Evolutionary conservation across 805 yeast species (phyloP).

Genomic region (Saccharomycopsis amapae): DNA sequence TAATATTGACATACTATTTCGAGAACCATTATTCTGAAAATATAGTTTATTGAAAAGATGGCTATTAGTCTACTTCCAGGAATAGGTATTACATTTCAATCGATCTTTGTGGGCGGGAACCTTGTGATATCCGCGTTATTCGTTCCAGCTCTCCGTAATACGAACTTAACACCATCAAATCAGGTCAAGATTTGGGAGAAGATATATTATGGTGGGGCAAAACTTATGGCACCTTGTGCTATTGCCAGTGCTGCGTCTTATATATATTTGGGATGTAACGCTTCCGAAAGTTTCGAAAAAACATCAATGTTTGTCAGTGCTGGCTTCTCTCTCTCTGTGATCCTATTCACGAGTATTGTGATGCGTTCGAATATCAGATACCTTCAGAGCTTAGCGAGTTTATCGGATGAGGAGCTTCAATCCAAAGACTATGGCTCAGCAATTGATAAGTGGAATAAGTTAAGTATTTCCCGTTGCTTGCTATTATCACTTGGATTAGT

Average conservation of each 20-base stretch:
- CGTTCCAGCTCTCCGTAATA: background rate
- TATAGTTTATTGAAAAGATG: no score
- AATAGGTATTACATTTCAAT: background rate
- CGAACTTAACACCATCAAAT: background rate
- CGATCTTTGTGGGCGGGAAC: conserved; percentile 1
- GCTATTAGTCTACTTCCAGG: background rate
- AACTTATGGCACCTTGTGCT: background rate
- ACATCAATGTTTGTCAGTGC: background rate
- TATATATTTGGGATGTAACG: background rate
- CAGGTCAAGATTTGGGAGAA: background rate
- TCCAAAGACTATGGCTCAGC: background rate
- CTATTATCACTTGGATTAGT: background rate
- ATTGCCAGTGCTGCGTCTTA: background rate
- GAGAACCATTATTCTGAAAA: no score
- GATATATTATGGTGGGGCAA: background rate
- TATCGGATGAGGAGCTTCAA: background rate
- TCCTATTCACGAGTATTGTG: background rate
- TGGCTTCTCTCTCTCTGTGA: conserved; percentile 2
- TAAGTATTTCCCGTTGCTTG: background rate
- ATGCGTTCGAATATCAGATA: background rate
- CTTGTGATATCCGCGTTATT: background rate
- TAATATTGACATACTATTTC: no score
- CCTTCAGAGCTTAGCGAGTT: background rate
- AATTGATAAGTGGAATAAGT: background rate
- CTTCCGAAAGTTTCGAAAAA: background rate